These are phyloP conservation scores for Cajanus cajan DNA, from an alignment of 306 rosid species.

Conservation along the genomic window DNA sequence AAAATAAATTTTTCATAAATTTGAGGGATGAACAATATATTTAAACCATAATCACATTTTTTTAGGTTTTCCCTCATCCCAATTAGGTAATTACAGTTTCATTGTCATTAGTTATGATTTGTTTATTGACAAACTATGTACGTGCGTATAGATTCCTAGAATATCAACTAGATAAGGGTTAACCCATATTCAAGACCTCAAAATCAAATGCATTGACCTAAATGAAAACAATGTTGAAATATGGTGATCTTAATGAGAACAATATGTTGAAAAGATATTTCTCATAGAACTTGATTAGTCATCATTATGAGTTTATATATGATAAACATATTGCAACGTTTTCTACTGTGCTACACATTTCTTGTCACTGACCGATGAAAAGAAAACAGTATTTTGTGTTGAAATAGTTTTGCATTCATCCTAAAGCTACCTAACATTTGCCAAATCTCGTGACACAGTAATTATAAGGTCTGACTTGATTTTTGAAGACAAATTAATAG, in stretches of 20 bases:
- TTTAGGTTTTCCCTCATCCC: not conserved
- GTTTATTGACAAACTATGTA: not conserved
- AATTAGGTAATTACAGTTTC: not conserved
- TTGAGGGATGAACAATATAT: too few species aligned
- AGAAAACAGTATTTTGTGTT: not conserved
- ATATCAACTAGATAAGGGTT: conserved; percentile 2
- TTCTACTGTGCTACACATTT: not conserved
- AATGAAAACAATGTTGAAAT: not conserved
- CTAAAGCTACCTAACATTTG: too few species aligned
- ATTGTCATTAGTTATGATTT: not conserved
- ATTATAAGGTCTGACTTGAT: too few species aligned
- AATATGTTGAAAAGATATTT: too few species aligned
- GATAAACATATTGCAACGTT: not conserved
- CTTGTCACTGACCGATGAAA: not conserved
- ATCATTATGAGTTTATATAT: not conserved
- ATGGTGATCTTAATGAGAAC: not conserved
- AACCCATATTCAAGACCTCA: not conserved
- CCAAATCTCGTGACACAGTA: too few species aligned
- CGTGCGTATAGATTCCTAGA: fast-evolving
- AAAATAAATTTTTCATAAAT: too few species aligned
- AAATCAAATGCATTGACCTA: not conserved
- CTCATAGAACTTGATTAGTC: not conserved
- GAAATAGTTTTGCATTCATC: too few species aligned
- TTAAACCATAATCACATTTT: too few species aligned
- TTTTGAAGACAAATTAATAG: too few species aligned